Percentiles rank a stretch among this genome's conserved stretches.
Evolutionary conservation across 1,139 yeast species (phyloP).

Genomic region (Yamadazyma taylorii): DNA sequence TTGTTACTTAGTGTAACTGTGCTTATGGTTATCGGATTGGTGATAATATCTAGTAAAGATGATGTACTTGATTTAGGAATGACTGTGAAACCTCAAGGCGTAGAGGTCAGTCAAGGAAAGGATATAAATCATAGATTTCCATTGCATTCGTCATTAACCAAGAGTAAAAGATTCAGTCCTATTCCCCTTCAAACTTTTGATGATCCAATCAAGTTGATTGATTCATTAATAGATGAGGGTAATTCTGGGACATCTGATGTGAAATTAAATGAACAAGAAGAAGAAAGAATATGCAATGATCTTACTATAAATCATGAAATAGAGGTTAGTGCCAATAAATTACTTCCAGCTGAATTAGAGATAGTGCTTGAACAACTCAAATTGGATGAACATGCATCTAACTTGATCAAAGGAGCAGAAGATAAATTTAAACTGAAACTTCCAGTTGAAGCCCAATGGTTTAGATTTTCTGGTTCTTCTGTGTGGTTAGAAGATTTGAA

Average conservation of each 20-base stretch:
- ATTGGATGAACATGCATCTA: constrained; percentile 14
- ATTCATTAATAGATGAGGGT: constrained; percentile 8
- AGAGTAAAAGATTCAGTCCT: constrained; percentile 8
- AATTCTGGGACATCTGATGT: constrained; percentile 11
- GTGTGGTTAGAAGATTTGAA: constrained; percentile 33
- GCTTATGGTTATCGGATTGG: too few relatives aligned
- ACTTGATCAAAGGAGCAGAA: constrained; percentile 20
- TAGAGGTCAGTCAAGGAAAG: too few relatives aligned
- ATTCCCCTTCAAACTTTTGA: constrained; percentile 18
- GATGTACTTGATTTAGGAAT: too few relatives aligned
- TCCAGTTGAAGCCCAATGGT: constrained; percentile 30
- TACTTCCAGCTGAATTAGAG: constrained; percentile 18
- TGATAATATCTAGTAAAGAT: too few relatives aligned
- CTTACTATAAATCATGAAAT: constrained; percentile 17
- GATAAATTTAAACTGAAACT: constrained; percentile 21
- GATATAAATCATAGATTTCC: constrained; percentile 10
- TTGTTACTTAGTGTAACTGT: too few relatives aligned
- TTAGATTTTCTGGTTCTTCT: constrained; percentile 35
- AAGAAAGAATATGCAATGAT: constrained; percentile 17
- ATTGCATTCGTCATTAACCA: constrained; percentile 7
- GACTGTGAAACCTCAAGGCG: too few relatives aligned
- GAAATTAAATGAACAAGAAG: neutral
- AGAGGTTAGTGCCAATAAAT: constrained; percentile 13
- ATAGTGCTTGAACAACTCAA: constrained; percentile 17
- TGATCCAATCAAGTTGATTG: constrained; percentile 17